Conservation (phyloP, 163 green algal genomes). For the Scenedesmus sp. region DNA sequence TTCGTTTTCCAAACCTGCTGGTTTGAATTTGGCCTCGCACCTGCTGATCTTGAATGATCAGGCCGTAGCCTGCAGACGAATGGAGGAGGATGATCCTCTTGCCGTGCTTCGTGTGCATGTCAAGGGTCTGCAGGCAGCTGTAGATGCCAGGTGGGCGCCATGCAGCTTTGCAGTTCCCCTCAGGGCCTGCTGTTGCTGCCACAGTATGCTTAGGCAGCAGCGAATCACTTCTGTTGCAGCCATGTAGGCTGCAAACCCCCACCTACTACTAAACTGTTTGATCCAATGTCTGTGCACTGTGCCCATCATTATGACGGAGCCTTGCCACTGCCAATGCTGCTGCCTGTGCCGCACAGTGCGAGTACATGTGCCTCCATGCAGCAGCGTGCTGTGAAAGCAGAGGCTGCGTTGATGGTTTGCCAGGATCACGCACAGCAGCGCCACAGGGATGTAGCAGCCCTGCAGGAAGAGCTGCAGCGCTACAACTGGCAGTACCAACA, state of each 20-base stretch:
- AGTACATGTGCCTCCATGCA: not conserved
- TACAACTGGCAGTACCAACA: not conserved
- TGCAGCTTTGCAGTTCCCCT: not conserved
- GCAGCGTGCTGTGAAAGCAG: not conserved
- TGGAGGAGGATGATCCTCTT: not conserved
- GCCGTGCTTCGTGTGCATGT: not conserved
- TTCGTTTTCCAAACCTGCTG: no score
- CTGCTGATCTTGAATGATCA: not conserved
- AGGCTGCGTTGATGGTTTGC: not conserved
- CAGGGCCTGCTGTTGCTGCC: not conserved
- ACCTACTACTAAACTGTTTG: no score
- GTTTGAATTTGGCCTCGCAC: not conserved
- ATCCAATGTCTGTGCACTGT: not conserved
- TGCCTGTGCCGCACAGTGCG: not conserved
- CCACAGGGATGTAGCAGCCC: not conserved
- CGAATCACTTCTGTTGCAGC: no score
- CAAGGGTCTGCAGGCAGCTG: not conserved
- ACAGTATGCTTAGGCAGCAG: not conserved
- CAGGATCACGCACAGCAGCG: not conserved
- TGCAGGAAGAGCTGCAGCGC: not conserved
- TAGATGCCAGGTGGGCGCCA: not conserved
- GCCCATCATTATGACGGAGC: not conserved
- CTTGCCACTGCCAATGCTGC: not conserved
- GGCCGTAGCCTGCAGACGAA: not conserved
- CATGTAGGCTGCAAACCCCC: no score